Conservation (phyloP, 768 basidiomycete species). For the Paxillus rubicundulus region DNA sequence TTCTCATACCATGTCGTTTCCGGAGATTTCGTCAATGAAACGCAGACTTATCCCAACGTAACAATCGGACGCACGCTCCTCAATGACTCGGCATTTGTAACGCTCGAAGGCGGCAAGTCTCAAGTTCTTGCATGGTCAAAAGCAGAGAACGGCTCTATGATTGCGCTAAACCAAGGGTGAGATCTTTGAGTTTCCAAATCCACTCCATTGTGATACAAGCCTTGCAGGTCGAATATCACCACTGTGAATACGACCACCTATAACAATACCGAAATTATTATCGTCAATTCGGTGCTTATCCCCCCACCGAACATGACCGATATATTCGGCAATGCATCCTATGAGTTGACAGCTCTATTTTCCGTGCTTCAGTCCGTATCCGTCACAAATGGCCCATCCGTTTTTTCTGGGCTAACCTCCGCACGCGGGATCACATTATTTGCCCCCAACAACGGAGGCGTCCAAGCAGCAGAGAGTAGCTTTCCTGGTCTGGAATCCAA, state of each 20-base stretch:
- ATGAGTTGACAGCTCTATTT: slow-evolving; percentile 39
- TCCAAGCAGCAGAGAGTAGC: slow-evolving; percentile 36
- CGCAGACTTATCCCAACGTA: slow-evolving; percentile 49
- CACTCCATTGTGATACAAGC: background rate
- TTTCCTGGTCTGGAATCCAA: slow-evolving; percentile 42
- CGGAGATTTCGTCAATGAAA: slow-evolving; percentile 46
- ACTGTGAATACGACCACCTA: slow-evolving; percentile 39
- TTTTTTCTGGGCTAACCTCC: slow-evolving; percentile 31
- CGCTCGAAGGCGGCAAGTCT: slow-evolving; percentile 54
- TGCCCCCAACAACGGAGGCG: slow-evolving; percentile 54
- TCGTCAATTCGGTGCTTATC: slow-evolving; percentile 49
- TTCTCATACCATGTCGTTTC: slow-evolving; percentile 57
- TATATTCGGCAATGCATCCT: slow-evolving; percentile 36
- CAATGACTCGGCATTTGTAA: slow-evolving; percentile 44
- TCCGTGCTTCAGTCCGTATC: slow-evolving; percentile 13
- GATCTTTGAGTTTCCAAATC: slow-evolving; percentile 2
- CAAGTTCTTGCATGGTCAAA: slow-evolving; percentile 56
- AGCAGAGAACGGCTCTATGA: slow-evolving; percentile 36
- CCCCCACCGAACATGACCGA: slow-evolving; percentile 49
- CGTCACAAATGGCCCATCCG: slow-evolving; percentile 23
- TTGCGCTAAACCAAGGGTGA: slow-evolving; percentile 51
- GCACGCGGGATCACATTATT: slow-evolving; percentile 64
- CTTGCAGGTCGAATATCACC: slow-evolving; percentile 31
- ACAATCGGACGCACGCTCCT: slow-evolving; percentile 68
- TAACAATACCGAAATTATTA: slow-evolving; percentile 44